Evolutionary conservation across 768 basidiomycete species (phyloP), one percentile per base, ranked within the genome.

Genomic region (Suillus hirtellus): DNA sequence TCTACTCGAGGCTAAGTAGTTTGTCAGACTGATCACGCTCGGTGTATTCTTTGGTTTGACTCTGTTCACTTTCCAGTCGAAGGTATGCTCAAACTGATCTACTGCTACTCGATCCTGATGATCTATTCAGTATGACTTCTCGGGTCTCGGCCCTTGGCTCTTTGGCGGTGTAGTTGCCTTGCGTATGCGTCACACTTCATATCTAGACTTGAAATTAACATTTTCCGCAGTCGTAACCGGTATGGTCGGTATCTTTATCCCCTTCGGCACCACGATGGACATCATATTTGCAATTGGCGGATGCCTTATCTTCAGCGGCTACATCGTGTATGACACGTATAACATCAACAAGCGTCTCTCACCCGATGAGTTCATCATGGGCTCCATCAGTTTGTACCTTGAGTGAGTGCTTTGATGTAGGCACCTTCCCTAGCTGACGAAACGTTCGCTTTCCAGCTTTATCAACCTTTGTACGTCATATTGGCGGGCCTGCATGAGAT

Each of bases 31-130:
- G 60, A 94, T 98, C 70, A 97, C 96, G 0, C 79, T 92, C 3
- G 95, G 95, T 15, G 89, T 99, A 52, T 99, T 99, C 84, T 76
- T 94, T 46, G 97, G 96, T 7, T 78, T 99, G 65, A 98, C 96
- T 0, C 75, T 98, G 60, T 99, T 97, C 80, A 98, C 97, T 1
- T 81, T 97, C 73, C 95, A 96, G 75, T 93, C 92, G 63, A 96
- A 96, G 82, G 92, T 90, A 65, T 21, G 80, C 60, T 15, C 37
- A 17, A 19, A 44, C 24, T 61, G 49, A 38, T 15, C 49, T 64
- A 7, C 15, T 31, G 12, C 40, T 12, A 53, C 31, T 19, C n/a
- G 14, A 17, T 44, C 27, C 31, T 44, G 55, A 63, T 65, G 14
- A 52, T 46, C 46, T 2, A 43, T 64, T 43, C 67, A 93, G 91